Base-by-base conservation (phyloP, 2,329 filamentous ascomycete species). In the Graphilbum ipis-grandicollis region DNA sequence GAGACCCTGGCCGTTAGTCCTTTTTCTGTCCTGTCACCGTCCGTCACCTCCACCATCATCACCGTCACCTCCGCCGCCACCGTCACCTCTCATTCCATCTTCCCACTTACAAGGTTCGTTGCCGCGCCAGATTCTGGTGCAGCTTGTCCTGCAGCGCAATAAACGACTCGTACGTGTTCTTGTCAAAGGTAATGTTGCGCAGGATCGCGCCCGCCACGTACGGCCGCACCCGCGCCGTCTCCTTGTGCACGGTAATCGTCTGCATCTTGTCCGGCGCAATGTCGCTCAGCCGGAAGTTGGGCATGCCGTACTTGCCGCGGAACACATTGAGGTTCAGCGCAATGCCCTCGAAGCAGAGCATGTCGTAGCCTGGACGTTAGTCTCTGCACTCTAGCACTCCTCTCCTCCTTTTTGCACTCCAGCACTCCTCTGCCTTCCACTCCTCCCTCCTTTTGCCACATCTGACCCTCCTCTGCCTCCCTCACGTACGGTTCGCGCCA, bases 341-440 rank as follows among this genome's bases (percentile, higher is more conserved):
- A 54, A 96, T 93, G 43, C 88, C 88, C 63, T 96, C 90, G 61
- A 93, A 93, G 61, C 88, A 96, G 39, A 98, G 74, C 77, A 96
- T 85, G 52, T 96, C 75, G 60, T 75, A 86, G 19, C 37, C 36
- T 39, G 29, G 6, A 7, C 9, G 6, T 19, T 18, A 25, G 4
- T n/a, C n/a, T n/a, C n/a, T n/a, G 4, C n/a, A 3, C 4, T 6
- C 14, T 19, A 34, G 15, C n/a, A 3, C 9, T 15, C 17, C 25
- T 14, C 4, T 9, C 12, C 23, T n/a, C n/a, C n/a, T n/a, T n/a
- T n/a, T n/a, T n/a, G n/a, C n/a, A n/a, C n/a, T n/a, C n/a, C n/a
- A n/a, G n/a, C n/a, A n/a, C n/a, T n/a, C n/a, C n/a, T n/a, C n/a
- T n/a, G n/a, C n/a, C n/a, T n/a, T n/a, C n/a, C n/a, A n/a, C n/a